Conservation (phyloP, 2,329 filamentous ascomycete genomes). For the Apiospora koreana region DNA sequence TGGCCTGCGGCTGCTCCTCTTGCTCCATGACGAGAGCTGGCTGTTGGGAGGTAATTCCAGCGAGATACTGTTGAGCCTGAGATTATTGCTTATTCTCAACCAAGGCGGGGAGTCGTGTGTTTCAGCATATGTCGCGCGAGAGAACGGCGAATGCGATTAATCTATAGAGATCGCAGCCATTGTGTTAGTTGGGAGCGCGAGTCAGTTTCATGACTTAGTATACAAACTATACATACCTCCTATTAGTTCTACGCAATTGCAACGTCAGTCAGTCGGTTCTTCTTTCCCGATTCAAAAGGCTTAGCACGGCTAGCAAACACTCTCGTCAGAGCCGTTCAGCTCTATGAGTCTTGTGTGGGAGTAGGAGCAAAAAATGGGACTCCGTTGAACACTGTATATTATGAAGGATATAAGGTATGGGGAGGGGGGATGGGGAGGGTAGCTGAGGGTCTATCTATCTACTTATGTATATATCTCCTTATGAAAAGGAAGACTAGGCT, state of each 20-base stretch:
- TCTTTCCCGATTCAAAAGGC: background rate
- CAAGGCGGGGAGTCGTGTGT: background rate
- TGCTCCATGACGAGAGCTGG: slow-evolving; percentile 25
- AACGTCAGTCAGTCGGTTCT: background rate
- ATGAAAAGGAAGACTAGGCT: background rate
- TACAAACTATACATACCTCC: background rate
- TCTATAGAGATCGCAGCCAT: background rate
- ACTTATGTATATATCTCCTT: background rate
- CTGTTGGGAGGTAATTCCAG: background rate
- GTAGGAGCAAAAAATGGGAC: background rate
- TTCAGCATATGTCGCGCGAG: background rate
- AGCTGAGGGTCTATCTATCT: background rate
- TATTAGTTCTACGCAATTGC: background rate
- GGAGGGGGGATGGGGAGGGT: background rate
- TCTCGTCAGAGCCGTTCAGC: background rate
- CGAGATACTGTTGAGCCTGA: background rate
- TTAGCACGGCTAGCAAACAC: background rate
- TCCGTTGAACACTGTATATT: background rate
- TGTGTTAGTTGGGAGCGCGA: background rate
- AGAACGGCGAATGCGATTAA: background rate
- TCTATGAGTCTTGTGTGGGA: background rate
- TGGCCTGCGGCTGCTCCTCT: slow-evolving; percentile 28
- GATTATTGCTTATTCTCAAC: background rate
- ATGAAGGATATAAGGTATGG: background rate
- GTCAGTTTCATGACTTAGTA: background rate